Conservation (phyloP, 257 asterid species). For the Ballota nigra region DNA sequence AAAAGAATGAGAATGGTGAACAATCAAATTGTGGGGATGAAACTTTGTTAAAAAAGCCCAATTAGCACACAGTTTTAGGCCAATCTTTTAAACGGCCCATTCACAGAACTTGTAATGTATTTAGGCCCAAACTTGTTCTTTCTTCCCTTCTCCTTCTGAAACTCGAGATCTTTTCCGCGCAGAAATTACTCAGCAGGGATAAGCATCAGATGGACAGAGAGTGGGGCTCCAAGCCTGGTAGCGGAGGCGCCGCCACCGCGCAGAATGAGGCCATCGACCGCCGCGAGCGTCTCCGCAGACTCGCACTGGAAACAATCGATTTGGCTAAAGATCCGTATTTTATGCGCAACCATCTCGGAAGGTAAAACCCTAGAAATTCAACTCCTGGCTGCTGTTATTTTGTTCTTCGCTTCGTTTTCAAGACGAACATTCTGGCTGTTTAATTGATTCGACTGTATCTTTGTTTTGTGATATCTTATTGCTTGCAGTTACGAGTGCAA, state of each 20-base stretch:
- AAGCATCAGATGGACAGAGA: conserved; percentile 71
- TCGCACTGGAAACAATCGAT: conserved; percentile 93
- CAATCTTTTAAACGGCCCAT: neutral
- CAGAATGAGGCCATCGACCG: conserved; percentile 98
- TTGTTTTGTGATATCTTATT: neutral
- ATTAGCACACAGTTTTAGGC: neutral
- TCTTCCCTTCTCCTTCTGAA: neutral
- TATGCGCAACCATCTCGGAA: conserved; percentile 97
- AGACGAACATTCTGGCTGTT: neutral
- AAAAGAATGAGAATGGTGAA: too few species aligned
- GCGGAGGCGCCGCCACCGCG: conserved; percentile 98
- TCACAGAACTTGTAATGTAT: neutral
- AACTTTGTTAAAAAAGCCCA: conserved; percentile 13
- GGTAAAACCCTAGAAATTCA: conserved; percentile 42
- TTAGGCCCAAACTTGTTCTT: neutral
- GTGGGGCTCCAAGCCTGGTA: conserved; percentile 99
- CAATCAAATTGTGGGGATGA: too few species aligned
- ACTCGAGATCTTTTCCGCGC: neutral
- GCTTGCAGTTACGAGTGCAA: conserved; percentile 83
- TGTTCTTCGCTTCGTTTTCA: neutral
- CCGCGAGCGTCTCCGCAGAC: conserved; percentile 87
- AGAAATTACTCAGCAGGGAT: neutral
- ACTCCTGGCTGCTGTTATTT: neutral
- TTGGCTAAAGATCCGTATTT: conserved; percentile 96
- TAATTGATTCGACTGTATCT: neutral